Conservation (phyloP, 169 alveolate genomes). For the Theileria annulata region DNA sequence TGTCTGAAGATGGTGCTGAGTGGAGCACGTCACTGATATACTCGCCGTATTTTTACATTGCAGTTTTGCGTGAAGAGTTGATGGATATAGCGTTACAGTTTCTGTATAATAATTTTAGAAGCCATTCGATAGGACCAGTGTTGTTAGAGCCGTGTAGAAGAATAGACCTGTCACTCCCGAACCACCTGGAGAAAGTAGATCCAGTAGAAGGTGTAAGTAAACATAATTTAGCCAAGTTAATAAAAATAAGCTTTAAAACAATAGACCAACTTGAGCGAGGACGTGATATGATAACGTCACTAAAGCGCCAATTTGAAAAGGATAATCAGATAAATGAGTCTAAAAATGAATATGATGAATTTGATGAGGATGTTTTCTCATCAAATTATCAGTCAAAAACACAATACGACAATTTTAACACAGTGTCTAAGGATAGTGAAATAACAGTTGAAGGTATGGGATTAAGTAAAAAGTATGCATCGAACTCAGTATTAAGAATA, state of each 20-base stretch:
- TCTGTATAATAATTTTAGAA: conserved; percentile 37
- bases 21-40: conserved; percentile 65
- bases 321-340: conserved; percentile 24
- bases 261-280: conserved; percentile 63
- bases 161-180: conserved; percentile 61
- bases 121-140: conserved; percentile 38
- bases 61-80: conserved; percentile 18
- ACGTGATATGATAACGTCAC: conserved; percentile 14
- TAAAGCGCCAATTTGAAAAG: conserved; percentile 32
- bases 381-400: not conserved
- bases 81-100: conserved; percentile 49
- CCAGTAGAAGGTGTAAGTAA: conserved; percentile 43
- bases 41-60: conserved; percentile 58
- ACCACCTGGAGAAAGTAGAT: conserved; percentile 62
- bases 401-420: conserved; percentile 2
- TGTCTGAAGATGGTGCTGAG: conserved; percentile 67
- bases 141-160: conserved; percentile 47
- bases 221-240: conserved; percentile 46
- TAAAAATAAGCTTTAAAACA: conserved; percentile 60
- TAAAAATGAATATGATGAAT: conserved; percentile 52
- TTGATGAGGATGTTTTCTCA: conserved; percentile 34
- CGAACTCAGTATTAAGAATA: conserved; percentile 77
- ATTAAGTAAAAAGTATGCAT: conserved; percentile 61
- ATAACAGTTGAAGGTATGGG: conserved; percentile 29
- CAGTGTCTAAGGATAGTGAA: conserved; percentile 7